Base-by-base conservation (phyloP, 495 filamentous ascomycete species). In the Daldinia caldariorum region DNA sequence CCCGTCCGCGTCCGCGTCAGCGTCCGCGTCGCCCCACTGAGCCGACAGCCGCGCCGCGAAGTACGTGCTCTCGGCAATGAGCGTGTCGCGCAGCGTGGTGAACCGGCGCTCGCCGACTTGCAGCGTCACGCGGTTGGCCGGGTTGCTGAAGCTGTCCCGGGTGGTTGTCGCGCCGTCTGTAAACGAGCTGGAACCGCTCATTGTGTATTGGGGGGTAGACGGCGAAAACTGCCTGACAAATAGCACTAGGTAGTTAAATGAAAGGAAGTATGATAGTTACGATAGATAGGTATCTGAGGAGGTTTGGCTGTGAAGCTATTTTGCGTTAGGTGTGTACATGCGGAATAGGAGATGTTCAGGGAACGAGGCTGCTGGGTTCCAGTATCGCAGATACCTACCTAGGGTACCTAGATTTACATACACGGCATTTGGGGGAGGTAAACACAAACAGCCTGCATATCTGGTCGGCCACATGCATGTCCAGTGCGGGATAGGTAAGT, bases 1-100 rank as follows among this genome's bases (percentile, higher is more conserved):
- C 0, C 79, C 79, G 41, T 82, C 76, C 0, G 56, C 9, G 16
- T 76, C 69, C 6, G 34, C 26, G 62, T 79, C 74, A 0, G 56
- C 9, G 16, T 76, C 69, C 6, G 34, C 26, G 62, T 79, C 74
- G 20, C 66, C 67, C 20, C 38, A 39, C 22, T 63, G 59, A 10
- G 53, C 61, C 4, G 58, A 53, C 39, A 65, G 53, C 18, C 59
- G 63, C 1, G 69, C 63, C 9, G 51, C 50, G 39, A 71, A 71
- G n/a, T 67, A 71, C 12, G 18, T 13, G 63, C 69, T 71, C 16
- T 64, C 38, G 7, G 26, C 26, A 3, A 54, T 26, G 6, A 72
- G 60, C 1, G 69, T 74, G 41, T 41, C 51, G 26, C 54, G 65
- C 6, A 55, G 49, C 2, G 64, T 72, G 4, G 29, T 58, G 37